A percentile compares a stretch with the other conserved stretches of the same genome.
phyloP scores from a whole-genome alignment of 75 land plant species.

The Cryptomeria japonica region DNA sequence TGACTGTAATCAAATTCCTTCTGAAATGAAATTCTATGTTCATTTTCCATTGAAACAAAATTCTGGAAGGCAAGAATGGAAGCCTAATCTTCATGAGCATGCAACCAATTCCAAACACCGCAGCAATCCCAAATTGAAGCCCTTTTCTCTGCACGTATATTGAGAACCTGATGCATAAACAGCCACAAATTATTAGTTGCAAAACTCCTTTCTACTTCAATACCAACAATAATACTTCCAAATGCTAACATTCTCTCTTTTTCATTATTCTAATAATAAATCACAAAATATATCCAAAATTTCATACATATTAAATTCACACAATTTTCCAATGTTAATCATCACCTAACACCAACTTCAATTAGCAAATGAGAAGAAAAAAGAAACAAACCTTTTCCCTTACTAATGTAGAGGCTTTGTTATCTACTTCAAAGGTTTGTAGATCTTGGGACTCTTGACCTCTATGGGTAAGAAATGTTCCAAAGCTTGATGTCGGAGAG shows the following conservation, averaged over 20 bases:
- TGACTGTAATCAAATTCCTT: too few relatives aligned
- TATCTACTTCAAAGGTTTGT: not conserved
- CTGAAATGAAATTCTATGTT: too few relatives aligned
- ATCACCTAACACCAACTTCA: not conserved
- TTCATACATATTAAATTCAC: too few relatives aligned
- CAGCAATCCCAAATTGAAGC: not conserved
- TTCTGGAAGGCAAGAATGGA: too few relatives aligned
- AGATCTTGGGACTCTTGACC: not conserved
- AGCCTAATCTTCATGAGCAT: not conserved
- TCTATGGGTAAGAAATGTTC: not conserved
- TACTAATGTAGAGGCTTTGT: not conserved
- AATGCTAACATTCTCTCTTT: not conserved
- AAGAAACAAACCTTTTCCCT: not conserved
- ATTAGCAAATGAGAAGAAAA: not conserved
- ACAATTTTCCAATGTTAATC: too few relatives aligned
- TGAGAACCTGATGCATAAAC: not conserved
- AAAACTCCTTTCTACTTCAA: not conserved
- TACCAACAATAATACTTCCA: not conserved
- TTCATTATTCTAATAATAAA: too few relatives aligned
- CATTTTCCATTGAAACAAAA: too few relatives aligned
- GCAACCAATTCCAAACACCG: not conserved
- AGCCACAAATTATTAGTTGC: not conserved
- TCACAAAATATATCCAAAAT: too few relatives aligned
- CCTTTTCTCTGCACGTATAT: not conserved
- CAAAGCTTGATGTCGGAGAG: not conserved